Conservation (phyloP, 192 early-diverging fungal species). For the Coemansia umbellata region DNA sequence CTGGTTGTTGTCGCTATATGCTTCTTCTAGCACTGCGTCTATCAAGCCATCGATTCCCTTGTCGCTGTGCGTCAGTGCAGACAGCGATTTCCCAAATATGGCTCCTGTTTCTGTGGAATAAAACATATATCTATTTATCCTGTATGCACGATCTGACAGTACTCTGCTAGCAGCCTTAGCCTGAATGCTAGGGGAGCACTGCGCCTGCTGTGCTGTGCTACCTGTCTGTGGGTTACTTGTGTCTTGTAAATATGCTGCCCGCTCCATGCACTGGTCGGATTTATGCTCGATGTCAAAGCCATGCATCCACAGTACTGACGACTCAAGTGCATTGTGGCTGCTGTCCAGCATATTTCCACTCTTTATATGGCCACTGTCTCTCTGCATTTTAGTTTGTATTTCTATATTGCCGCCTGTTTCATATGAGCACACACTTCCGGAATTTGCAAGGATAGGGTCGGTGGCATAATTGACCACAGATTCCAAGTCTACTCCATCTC, state of each 20-base stretch:
- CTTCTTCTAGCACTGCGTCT: background rate
- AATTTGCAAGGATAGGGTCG: background rate
- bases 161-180: background rate
- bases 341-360: background rate
- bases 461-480: background rate
- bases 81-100: slow-evolving; percentile 10
- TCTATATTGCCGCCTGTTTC: background rate
- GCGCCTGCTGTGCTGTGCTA: background rate
- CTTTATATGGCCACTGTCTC: background rate
- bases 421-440: background rate
- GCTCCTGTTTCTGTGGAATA: slow-evolving; percentile 30
- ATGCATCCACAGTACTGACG: slow-evolving; percentile 43
- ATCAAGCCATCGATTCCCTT: slow-evolving; percentile 10
- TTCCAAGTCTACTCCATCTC: background rate
- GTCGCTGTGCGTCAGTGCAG: slow-evolving; percentile 1
- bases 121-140: slow-evolving; percentile 31
- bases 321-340: slow-evolving; percentile 21
- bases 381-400: background rate
- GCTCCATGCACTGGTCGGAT: background rate
- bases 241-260: background rate
- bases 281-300: slow-evolving; percentile 1
- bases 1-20: background rate
- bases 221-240: background rate
- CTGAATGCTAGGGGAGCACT: background rate
- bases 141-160: too few species aligned